Base-by-base conservation (phyloP, 2,329 filamentous ascomycete genomes). In the Claviceps spartinae region DNA sequence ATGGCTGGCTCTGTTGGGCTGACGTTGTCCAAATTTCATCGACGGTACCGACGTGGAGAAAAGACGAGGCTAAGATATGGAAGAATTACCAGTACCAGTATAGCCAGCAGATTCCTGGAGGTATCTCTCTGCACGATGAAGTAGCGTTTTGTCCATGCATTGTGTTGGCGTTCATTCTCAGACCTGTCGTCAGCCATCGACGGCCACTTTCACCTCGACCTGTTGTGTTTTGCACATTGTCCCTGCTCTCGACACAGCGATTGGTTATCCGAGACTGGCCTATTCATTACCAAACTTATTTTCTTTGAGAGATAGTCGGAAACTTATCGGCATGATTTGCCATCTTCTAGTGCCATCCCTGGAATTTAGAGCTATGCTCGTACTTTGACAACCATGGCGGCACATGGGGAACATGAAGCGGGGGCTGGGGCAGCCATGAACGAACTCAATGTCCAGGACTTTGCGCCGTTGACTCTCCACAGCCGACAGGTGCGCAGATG, bases 391-490 rank as follows among this genome's bases (percentile, higher is more conserved):
- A 79, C 52, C 70, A 75, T 56, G 75, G 85, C 42, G 90, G 85
- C 26, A 30, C 8, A 11, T 30, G 26, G 26, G 26, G 26, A 30
- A 30, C 26, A 30, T 30, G 26, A 30, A 30, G 26, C 26, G 26
- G 26, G 26, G 26, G 26, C 7, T 30, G 26, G 26, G 85, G 82
- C 88, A 0, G 74, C 85, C 18, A 79, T 89, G 65, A 84, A 89
- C 60, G 86, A 86, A 0, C 69, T 90, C 13, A 85, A 90, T 59
- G 86, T 90, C 63, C 86, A 90, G 62, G 86, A 83, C 0, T 86
- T 86, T 65, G 85, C 86, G 1, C 86, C 90, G 60, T 91, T 61
- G 86, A 91, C 67, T 90, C 2, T 88, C 90, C 63, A 89, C 86
- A 0, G 85, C 0, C 73, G 64, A 7, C 55, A 65, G 48, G 65